These are phyloP conservation scores for Nepenthes gracilis DNA, from an alignment of 148 eudicot species.

Conservation along the genomic window DNA sequence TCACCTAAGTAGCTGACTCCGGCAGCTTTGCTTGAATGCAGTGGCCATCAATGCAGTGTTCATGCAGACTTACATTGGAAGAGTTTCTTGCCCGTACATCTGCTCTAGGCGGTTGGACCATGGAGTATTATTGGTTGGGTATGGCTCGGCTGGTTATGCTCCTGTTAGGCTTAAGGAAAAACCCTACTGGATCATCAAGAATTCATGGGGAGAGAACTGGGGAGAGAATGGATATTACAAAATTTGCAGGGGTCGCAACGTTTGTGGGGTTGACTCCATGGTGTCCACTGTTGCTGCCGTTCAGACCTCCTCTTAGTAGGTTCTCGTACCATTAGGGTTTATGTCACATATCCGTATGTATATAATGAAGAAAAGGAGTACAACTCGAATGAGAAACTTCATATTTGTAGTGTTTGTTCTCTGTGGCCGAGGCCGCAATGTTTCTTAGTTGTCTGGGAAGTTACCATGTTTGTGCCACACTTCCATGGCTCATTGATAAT, in stretches of 20 bases:
- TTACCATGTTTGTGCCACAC: too few species aligned
- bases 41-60: slow-evolving; percentile 73
- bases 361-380: too few species aligned
- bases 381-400: too few species aligned
- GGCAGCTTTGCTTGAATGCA: slow-evolving; percentile 15
- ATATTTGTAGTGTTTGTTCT: too few species aligned
- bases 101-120: slow-evolving; percentile 64
- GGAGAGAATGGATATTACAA: slow-evolving; percentile 75
- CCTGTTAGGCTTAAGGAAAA: slow-evolving; percentile 57
- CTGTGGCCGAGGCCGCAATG: too few species aligned
- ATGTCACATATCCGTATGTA: too few species aligned
- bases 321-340: too few species aligned
- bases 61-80: slow-evolving; percentile 72
- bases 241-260: slow-evolving; percentile 56
- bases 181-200: slow-evolving; percentile 87
- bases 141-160: slow-evolving; percentile 54
- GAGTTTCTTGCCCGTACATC: slow-evolving; percentile 76
- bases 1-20: neutral
- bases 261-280: slow-evolving; percentile 75
- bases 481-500: too few species aligned
- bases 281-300: slow-evolving; percentile 61
- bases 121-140: slow-evolving; percentile 77
- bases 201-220: slow-evolving; percentile 80
- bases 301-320: slow-evolving; percentile 4
- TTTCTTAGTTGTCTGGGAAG: too few species aligned